A percentile compares a stretch with the other conserved stretches of the same genome.
These are phyloP conservation scores for Chrysoporthe deuterocubensis DNA, from an alignment of 2,329 filamentous ascomycete species.

Conservation along the genomic window DNA sequence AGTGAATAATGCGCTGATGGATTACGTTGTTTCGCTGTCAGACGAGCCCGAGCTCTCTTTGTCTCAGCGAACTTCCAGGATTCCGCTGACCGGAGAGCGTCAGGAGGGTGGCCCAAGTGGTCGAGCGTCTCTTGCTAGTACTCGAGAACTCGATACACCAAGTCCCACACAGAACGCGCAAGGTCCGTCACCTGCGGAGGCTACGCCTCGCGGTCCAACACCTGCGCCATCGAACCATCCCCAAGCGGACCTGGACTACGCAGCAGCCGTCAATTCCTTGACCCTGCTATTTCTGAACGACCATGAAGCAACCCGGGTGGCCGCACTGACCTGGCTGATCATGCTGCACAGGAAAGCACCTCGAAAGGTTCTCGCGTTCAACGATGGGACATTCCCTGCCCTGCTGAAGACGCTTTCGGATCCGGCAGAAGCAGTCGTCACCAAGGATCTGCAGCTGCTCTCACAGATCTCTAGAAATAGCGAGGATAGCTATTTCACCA, in stretches of 20 bases:
- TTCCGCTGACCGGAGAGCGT: conserved; percentile 48
- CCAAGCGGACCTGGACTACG: conserved; percentile 86
- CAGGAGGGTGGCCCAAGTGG: conserved; percentile 53
- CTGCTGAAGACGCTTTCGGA: conserved; percentile 95
- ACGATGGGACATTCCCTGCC: conserved; percentile 95
- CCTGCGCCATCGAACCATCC: conserved; percentile 47
- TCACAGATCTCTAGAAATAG: conserved; percentile 97
- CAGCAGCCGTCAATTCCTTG: conserved; percentile 88
- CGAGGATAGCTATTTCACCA: conserved; percentile 95
- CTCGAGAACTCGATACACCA: conserved; percentile 56
- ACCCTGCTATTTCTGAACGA: conserved; percentile 95
- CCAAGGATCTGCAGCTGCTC: conserved; percentile 87
- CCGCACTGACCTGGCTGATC: conserved; percentile 92
- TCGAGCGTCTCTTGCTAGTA: conserved; percentile 57
- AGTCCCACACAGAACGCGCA: conserved; percentile 57
- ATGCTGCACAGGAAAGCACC: conserved; percentile 98
- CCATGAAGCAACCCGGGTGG: conserved; percentile 92
- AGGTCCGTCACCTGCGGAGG: conserved; percentile 33
- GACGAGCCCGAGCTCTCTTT: conserved; percentile 61
- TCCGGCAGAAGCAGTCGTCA: conserved; percentile 93
- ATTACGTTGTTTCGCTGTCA: conserved; percentile 90
- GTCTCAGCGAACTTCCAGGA: conserved; percentile 42
- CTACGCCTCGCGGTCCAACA: conserved; percentile 48
- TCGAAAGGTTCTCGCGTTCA: conserved; percentile 89
- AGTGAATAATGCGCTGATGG: conserved; percentile 89